A percentile compares a stretch with the other conserved stretches of the same genome.
Evolutionary conservation across 495 filamentous ascomycete species (phyloP).

Genomic region (Aspergillus bridgeri): DNA sequence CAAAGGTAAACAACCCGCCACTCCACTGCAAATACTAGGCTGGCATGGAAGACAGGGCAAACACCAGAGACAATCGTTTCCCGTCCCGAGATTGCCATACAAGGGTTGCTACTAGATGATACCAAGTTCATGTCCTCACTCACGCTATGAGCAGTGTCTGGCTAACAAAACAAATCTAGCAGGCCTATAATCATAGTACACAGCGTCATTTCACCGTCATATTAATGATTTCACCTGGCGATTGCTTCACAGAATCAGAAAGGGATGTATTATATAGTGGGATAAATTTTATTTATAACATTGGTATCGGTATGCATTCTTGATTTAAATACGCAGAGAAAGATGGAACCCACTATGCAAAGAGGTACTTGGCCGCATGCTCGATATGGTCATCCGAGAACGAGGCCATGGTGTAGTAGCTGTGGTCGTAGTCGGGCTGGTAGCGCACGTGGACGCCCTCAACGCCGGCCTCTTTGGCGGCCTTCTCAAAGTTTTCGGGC

Average conservation of each 20-base stretch:
- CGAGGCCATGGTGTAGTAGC: constrained; percentile 87
- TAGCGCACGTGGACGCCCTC: constrained; percentile 68
- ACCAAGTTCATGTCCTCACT: no score
- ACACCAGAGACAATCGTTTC: no score
- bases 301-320: neutral
- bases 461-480: constrained; percentile 67
- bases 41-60: no score
- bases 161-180: no score
- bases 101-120: no score
- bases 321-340: neutral
- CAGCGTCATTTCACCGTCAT: no score
- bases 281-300: neutral
- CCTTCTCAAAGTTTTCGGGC: constrained; percentile 86
- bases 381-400: constrained; percentile 89
- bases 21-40: no score
- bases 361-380: constrained; percentile 82
- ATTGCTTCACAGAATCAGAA: neutral
- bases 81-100: no score
- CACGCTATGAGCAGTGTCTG: no score
- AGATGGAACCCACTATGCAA: constrained; percentile 48
- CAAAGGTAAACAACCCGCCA: no score
- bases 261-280: neutral
- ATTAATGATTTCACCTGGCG: neutral
- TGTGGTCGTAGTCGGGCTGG: constrained; percentile 93
- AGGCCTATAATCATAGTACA: no score